A percentile compares a stretch with the other conserved stretches of the same genome.
These are phyloP conservation scores for Waitea zeae DNA, from an alignment of 1,284 basidiomycete species.

Conservation along the genomic window DNA sequence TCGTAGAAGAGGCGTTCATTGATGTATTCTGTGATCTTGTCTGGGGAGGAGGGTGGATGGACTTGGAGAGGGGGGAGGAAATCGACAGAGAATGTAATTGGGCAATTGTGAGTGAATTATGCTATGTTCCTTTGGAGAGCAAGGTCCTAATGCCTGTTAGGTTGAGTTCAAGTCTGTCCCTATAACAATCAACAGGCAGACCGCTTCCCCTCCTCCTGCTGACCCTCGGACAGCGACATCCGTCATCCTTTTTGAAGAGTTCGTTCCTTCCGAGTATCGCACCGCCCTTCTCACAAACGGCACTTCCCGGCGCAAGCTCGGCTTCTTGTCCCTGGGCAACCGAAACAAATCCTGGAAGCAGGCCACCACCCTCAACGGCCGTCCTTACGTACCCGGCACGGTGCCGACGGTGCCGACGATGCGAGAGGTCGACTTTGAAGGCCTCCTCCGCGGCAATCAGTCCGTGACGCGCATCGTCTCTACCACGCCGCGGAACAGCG, in stretches of 20 bases:
- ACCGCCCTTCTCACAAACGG: slow-evolving; percentile 42
- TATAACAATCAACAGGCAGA: slow-evolving; percentile 16
- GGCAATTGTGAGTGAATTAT: slow-evolving; percentile 55
- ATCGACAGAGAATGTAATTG: slow-evolving; percentile 77
- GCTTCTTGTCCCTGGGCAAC: no score
- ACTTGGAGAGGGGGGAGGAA: slow-evolving; percentile 53
- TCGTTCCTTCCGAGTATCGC: slow-evolving; percentile 73
- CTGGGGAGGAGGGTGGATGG: slow-evolving; percentile 68
- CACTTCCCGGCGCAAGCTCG: no score
- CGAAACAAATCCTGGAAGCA: no score
- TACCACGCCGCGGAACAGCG: slow-evolving; percentile 15
- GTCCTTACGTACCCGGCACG: slow-evolving; percentile 41
- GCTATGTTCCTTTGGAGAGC: not conserved
- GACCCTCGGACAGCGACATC: slow-evolving; percentile 41
- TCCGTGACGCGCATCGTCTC: slow-evolving; percentile 45
- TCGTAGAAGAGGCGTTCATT: slow-evolving; percentile 75
- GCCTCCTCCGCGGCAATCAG: slow-evolving; percentile 36
- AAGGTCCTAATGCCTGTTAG: slow-evolving; percentile 18
- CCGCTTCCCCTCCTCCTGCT: slow-evolving; percentile 13
- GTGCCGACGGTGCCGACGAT: slow-evolving; percentile 43
- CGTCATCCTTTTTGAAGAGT: slow-evolving; percentile 74
- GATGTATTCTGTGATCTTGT: slow-evolving; percentile 79
- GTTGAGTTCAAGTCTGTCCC: slow-evolving; percentile 70
- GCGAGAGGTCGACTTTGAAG: slow-evolving; percentile 67
- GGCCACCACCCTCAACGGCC: slow-evolving; percentile 58